Evolutionary conservation across 768 basidiomycete species (phyloP).

Genomic region (Panus rudis): DNA sequence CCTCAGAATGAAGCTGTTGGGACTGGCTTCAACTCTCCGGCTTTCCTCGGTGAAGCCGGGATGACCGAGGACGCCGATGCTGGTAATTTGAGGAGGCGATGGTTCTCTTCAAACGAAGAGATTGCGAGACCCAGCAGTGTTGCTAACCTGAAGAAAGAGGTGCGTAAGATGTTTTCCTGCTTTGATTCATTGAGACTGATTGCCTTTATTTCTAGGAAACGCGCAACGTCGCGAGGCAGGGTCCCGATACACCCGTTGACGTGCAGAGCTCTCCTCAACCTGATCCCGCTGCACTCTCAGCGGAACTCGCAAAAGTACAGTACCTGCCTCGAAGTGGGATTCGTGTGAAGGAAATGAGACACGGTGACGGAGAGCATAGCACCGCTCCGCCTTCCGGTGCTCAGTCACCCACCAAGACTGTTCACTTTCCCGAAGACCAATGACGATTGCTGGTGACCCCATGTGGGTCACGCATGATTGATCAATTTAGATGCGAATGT

Average conservation of each 20-base stretch:
- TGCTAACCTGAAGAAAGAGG: no score
- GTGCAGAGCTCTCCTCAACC: neutral
- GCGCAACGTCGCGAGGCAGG: neutral
- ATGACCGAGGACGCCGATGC: constrained; percentile 1
- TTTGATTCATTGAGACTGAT: no score
- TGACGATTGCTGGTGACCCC: no score
- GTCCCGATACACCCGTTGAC: neutral
- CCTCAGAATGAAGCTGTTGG: constrained; percentile 1
- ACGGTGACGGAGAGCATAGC: no score
- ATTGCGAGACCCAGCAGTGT: no score
- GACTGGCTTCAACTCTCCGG: neutral
- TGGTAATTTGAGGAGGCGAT: no score
- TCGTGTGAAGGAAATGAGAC: no score
- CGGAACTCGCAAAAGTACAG: neutral
- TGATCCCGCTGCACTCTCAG: neutral
- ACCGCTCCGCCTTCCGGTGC: constrained; percentile 1
- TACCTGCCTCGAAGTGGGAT: neutral
- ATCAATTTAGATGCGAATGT: no score
- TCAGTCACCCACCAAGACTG: constrained; percentile 14
- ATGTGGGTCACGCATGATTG: no score
- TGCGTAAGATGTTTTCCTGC: no score
- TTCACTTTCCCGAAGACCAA: constrained; percentile 30
- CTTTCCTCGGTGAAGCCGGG: neutral
- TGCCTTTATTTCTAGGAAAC: neutral
- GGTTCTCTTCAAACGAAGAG: no score